Conservation (phyloP, 2,329 filamentous ascomycete genomes). For the Penicillium rolfsii region DNA sequence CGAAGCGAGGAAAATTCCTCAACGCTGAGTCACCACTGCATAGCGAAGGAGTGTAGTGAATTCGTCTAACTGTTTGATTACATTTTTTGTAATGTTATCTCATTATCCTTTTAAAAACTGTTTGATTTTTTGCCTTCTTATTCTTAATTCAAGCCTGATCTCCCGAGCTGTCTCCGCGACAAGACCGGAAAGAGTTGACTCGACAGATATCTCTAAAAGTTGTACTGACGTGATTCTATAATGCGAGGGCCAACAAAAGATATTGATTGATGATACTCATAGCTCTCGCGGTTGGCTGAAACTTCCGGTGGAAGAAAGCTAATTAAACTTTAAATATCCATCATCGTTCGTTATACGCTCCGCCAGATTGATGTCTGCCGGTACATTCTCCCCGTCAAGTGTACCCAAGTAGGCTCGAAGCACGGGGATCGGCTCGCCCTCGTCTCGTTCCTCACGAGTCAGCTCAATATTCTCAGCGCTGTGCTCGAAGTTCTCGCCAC, state of each 20-base stretch:
- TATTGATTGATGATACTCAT: neutral
- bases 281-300: neutral
- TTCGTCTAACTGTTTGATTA: neutral
- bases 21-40: neutral
- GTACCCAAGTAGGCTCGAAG: constrained; percentile 56
- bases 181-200: neutral
- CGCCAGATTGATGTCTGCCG: constrained; percentile 58
- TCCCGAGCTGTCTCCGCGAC: neutral
- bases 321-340: constrained; percentile 48
- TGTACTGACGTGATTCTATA: no score
- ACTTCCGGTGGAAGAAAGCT: neutral
- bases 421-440: constrained; percentile 47
- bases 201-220: no score
- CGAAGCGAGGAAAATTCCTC: neutral
- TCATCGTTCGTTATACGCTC: constrained; percentile 59
- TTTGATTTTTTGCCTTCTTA: neutral
- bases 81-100: neutral
- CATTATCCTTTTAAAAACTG: neutral
- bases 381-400: constrained; percentile 46
- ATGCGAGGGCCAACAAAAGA: no score
- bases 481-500: constrained; percentile 49
- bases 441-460: constrained; percentile 54
- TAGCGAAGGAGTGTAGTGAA: neutral
- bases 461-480: constrained; percentile 55
- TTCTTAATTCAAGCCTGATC: neutral